These are phyloP conservation scores for Moricandia arvensis DNA, from an alignment of 345 rosid species.

Conservation along the genomic window DNA sequence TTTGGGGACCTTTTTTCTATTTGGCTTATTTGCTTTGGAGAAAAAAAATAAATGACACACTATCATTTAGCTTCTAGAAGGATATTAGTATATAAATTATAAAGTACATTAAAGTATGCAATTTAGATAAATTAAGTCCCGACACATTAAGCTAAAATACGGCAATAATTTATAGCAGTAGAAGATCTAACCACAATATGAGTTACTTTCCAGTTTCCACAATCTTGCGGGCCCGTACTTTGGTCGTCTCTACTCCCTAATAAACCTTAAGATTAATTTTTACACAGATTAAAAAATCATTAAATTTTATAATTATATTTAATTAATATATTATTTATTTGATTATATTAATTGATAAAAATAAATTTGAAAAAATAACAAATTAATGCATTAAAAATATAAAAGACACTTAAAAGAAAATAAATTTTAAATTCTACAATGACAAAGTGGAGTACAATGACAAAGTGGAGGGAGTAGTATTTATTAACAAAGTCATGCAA, in stretches of 20 bases:
- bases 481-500: constrained; percentile 13
- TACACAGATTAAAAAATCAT: too few relatives aligned
- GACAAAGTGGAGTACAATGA: too few relatives aligned
- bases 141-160: constrained; percentile 9
- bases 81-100: not conserved
- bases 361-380: too few relatives aligned
- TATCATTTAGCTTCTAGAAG: constrained; percentile 31
- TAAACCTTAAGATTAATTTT: too few relatives aligned
- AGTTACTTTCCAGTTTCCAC: constrained; percentile 27
- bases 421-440: too few relatives aligned
- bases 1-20: not conserved
- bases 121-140: too few relatives aligned
- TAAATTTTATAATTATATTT: too few relatives aligned
- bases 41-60: not conserved
- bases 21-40: not conserved
- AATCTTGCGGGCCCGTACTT: constrained; percentile 14
- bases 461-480: not conserved
- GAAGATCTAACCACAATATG: constrained; percentile 20
- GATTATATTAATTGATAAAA: too few relatives aligned
- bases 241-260: not conserved
- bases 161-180: not conserved
- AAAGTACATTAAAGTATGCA: too few relatives aligned
- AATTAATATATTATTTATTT: too few relatives aligned
- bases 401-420: too few relatives aligned
- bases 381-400: too few relatives aligned